Conservation (phyloP, 345 rosid genomes). For the rapeseed (Brassica napus) region DNA sequence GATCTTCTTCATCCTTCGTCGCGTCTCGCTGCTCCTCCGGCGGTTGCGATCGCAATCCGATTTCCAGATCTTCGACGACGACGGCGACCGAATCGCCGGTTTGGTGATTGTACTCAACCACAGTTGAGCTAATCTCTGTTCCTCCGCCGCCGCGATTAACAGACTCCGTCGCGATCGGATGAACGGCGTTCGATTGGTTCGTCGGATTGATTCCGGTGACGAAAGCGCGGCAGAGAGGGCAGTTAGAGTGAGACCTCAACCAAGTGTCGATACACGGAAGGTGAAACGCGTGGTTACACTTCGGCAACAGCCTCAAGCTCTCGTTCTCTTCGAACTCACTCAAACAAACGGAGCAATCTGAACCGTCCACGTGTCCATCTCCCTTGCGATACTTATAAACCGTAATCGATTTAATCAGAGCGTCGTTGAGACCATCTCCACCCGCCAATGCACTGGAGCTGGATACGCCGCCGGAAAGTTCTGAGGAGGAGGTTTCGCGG, state of each 20-base stretch:
- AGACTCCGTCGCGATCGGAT: background rate
- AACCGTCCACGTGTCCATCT: constrained; percentile 61
- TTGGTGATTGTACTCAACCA: background rate
- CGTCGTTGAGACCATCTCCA: constrained; percentile 62
- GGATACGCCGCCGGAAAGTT: background rate
- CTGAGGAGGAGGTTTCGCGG: constrained; percentile 19
- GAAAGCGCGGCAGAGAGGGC: constrained; percentile 79
- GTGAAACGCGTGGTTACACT: constrained; percentile 86
- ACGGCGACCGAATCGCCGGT: constrained; percentile 44
- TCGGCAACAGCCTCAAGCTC: constrained; percentile 65
- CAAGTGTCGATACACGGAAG: constrained; percentile 84
- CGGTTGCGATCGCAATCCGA: background rate
- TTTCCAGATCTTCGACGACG: constrained; percentile 48
- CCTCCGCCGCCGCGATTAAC: constrained; percentile 8
- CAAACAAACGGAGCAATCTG: constrained; percentile 73
- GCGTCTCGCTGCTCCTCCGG: constrained; percentile 24
- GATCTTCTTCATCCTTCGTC: background rate
- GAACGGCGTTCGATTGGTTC: constrained; percentile 3
- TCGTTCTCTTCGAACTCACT: constrained; percentile 75
- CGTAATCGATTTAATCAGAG: constrained; percentile 54
- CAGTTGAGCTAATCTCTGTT: background rate
- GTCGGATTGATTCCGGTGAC: constrained; percentile 10
- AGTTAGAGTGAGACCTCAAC: constrained; percentile 76
- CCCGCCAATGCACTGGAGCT: background rate
- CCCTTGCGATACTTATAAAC: constrained; percentile 54